These are phyloP conservation scores for Fragilariopsis cylindrus DNA, from an alignment of 108 stramenopile genomes.

Conservation along the genomic window DNA sequence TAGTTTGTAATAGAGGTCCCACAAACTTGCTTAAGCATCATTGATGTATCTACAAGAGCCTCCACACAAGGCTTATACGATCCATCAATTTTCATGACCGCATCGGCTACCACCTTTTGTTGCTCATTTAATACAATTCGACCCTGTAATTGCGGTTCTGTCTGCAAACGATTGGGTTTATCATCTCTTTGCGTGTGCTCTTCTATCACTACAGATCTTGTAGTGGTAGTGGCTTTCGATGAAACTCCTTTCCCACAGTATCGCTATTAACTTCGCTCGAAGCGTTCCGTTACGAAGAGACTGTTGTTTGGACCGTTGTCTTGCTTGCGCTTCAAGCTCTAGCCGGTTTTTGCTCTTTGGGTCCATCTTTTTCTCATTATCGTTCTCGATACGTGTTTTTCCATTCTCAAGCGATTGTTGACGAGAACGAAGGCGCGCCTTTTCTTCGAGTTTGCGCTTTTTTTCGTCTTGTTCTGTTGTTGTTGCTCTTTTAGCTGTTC, in stretches of 20 bases:
- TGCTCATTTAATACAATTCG: background rate
- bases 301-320: constrained; percentile 14
- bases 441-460: background rate
- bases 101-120: constrained; percentile 13
- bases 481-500: background rate
- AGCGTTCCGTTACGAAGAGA: background rate
- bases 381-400: background rate
- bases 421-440: background rate
- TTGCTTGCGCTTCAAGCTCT: constrained; percentile 12
- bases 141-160: background rate
- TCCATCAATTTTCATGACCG: background rate
- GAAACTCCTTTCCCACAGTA: too few relatives aligned
- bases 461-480: background rate
- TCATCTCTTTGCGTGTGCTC: background rate
- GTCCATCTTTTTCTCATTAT: background rate
- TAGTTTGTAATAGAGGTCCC: constrained; percentile 1
- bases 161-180: background rate
- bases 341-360: background rate
- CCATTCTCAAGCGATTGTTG: background rate
- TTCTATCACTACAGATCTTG: background rate
- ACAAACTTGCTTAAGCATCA: constrained; percentile 13
- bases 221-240: background rate
- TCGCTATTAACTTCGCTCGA: background rate
- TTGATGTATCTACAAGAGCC: constrained; percentile 11
- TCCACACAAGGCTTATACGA: background rate